Evolutionary conservation across 148 eudicot genomes (phyloP).

Genomic region (Silene uniflora): DNA sequence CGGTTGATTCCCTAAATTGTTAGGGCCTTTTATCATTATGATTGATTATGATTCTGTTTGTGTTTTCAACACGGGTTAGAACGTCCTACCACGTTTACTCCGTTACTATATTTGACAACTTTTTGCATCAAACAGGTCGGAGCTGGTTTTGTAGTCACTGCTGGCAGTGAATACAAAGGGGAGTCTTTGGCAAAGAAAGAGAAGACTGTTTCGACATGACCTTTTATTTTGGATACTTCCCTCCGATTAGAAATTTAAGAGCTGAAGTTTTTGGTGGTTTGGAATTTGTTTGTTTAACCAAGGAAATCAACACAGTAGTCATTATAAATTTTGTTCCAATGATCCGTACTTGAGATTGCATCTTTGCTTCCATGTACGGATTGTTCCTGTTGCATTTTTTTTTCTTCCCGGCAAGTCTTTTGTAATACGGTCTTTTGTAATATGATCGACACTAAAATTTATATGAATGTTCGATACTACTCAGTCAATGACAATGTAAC

Average conservation of each 20-base stretch:
- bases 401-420: too few relatives aligned
- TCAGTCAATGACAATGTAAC: too few relatives aligned
- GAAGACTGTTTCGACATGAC: slow-evolving; percentile 27
- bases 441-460: too few relatives aligned
- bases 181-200: slow-evolving; percentile 84
- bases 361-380: background rate
- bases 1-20: background rate
- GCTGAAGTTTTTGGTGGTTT: background rate
- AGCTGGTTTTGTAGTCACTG: slow-evolving; percentile 78
- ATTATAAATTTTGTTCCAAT: slow-evolving; percentile 21
- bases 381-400: background rate
- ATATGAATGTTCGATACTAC: too few relatives aligned
- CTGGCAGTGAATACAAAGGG: slow-evolving; percentile 83
- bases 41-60: background rate
- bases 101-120: background rate
- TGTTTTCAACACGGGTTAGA: background rate
- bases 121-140: slow-evolving; percentile 51
- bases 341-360: background rate
- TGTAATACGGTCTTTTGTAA: too few relatives aligned
- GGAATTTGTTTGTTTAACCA: slow-evolving; percentile 17
- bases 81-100: background rate
- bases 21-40: background rate
- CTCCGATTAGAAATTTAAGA: background rate
- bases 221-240: background rate
- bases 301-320: background rate